A percentile compares a stretch with the other conserved stretches of the same genome.
Conservation (phyloP, 768 basidiomycete genomes). For the Clitopilus passeckerianus region DNA sequence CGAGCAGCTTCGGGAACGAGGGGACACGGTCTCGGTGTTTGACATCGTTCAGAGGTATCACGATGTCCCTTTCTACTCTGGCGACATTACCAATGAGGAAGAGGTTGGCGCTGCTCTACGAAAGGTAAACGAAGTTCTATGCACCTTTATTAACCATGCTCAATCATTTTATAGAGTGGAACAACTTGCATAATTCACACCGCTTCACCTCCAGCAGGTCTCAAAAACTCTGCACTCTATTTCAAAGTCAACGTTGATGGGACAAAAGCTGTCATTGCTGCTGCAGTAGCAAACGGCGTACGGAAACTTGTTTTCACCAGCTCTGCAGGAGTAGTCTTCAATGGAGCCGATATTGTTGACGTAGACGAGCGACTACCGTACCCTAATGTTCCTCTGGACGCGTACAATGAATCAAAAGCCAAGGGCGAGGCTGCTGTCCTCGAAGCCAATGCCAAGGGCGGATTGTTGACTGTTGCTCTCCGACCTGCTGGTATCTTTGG, state of each 20-base stretch:
- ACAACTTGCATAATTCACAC: conserved; percentile 95
- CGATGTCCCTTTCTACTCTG: conserved; percentile 83
- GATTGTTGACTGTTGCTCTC: conserved; percentile 83
- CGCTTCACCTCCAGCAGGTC: conserved; percentile 72
- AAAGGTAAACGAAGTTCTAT: conserved; percentile 45
- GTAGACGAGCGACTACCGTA: conserved; percentile 83
- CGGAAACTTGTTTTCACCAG: conserved; percentile 92
- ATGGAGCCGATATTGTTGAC: conserved; percentile 74
- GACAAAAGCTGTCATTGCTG: conserved; percentile 79
- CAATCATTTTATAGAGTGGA: conserved; percentile 46
- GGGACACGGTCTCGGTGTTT: conserved; percentile 78
- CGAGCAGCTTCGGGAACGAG: conserved; percentile 72
- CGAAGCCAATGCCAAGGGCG: conserved; percentile 79
- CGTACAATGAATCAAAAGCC: conserved; percentile 93
- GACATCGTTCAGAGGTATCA: conserved; percentile 91
- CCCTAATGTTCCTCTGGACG: conserved; percentile 74
- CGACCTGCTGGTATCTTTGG: conserved; percentile 96
- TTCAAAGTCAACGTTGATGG: conserved; percentile 94
- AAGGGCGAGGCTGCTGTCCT: conserved; percentile 82
- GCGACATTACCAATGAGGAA: conserved; percentile 78
- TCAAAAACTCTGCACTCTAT: conserved; percentile 67
- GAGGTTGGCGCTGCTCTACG: conserved; percentile 68
- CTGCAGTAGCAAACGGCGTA: conserved; percentile 68
- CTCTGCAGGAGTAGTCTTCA: conserved; percentile 87
- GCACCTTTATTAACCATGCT: neutral